Evolutionary conservation across 345 rosid species (phyloP).

Genomic region (Brassica rapa): DNA sequence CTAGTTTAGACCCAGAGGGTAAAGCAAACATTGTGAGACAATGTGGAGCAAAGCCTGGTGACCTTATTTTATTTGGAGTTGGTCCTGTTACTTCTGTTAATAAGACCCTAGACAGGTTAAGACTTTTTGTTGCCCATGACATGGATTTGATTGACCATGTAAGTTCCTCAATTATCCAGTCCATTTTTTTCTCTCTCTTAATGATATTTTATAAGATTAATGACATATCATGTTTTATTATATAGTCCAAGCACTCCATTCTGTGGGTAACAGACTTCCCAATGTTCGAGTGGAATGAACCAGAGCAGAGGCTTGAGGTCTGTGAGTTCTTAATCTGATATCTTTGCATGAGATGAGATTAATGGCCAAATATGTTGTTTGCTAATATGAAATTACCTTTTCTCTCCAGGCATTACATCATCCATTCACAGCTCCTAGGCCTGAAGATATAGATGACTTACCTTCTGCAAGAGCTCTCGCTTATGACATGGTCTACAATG

Average conservation of each 20-base stretch:
- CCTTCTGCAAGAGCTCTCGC: slow-evolving; percentile 93
- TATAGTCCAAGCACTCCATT: slow-evolving; percentile 79
- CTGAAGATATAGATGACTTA: slow-evolving; percentile 83
- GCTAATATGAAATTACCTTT: slow-evolving; percentile 11
- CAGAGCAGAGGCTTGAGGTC: slow-evolving; percentile 92
- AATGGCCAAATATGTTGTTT: slow-evolving; percentile 9
- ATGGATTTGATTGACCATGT: slow-evolving; percentile 79
- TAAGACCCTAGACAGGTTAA: slow-evolving; percentile 77
- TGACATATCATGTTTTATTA: slow-evolving; percentile 24
- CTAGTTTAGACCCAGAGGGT: slow-evolving; percentile 59
- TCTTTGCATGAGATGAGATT: slow-evolving; percentile 14
- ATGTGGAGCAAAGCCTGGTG: slow-evolving; percentile 80
- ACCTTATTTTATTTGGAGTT: slow-evolving; percentile 88
- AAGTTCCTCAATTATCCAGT: slow-evolving; percentile 37
- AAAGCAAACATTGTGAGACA: slow-evolving; percentile 53
- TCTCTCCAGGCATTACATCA: slow-evolving; percentile 83
- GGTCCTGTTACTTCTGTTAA: slow-evolving; percentile 73
- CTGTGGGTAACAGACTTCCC: slow-evolving; percentile 98
- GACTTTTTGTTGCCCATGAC: slow-evolving; percentile 68
- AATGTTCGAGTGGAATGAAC: slow-evolving; percentile 93
- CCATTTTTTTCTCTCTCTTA: not conserved
- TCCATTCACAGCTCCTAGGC: slow-evolving; percentile 95
- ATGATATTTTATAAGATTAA: slow-evolving; percentile 15
- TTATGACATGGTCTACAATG: slow-evolving; percentile 97
- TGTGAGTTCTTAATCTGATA: slow-evolving; percentile 30